Evolutionary conservation across 2,329 filamentous ascomycete species (phyloP).

Genomic region (Diaporthe ampelina): DNA sequence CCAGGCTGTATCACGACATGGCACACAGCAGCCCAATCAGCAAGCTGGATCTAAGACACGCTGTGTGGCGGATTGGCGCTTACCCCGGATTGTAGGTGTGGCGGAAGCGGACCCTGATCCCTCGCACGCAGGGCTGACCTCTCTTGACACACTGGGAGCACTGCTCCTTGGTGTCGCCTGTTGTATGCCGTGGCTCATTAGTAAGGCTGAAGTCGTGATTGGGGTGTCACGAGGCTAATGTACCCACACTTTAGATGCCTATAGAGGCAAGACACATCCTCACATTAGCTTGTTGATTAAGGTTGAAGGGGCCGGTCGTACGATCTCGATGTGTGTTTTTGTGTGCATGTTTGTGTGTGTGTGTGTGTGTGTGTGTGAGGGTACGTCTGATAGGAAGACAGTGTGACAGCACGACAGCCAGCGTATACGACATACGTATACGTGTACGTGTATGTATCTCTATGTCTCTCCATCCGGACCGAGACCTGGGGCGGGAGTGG

Average conservation of each 20-base stretch:
- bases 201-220: background rate
- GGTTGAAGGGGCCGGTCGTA: background rate
- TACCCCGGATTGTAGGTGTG: slow-evolving; percentile 37
- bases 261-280: background rate
- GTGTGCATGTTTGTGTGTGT: no score
- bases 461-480: background rate
- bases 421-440: no score
- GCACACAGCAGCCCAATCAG: slow-evolving; percentile 3
- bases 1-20: background rate
- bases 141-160: slow-evolving; percentile 39
- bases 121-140: slow-evolving; percentile 35
- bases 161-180: slow-evolving; percentile 30
- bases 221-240: background rate
- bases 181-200: background rate
- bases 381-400: background rate
- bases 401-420: background rate
- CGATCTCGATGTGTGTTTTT: slow-evolving; percentile 1
- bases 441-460: background rate
- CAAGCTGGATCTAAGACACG: background rate
- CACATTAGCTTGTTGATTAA: slow-evolving; percentile 1
- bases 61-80: background rate
- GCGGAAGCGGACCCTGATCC: slow-evolving; percentile 37
- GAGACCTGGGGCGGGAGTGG: background rate
- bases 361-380: background rate
- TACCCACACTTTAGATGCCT: slow-evolving; percentile 27